Evolutionary conservation across 352 stramenopile genomes (phyloP).

Genomic region (Pseudoperonospora humuli): DNA sequence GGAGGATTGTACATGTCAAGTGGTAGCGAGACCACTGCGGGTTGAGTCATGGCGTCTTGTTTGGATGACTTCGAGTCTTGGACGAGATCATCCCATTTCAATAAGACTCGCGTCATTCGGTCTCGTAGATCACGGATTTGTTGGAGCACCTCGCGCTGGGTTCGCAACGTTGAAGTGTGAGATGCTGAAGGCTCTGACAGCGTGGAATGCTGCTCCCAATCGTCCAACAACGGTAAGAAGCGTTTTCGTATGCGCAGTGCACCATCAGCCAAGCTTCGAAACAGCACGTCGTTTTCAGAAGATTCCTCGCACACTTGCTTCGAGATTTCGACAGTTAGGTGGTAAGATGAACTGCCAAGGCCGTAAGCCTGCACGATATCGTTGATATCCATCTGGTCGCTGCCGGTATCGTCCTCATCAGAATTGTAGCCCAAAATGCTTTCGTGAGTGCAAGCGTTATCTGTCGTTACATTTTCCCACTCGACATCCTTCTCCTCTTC

Average conservation of each 20-base stretch:
- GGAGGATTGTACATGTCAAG: conserved; percentile 23
- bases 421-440: not conserved
- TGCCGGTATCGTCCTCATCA: conserved; percentile 2
- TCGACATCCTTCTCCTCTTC: conserved; percentile 16
- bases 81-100: conserved; percentile 38
- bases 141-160: conserved; percentile 17
- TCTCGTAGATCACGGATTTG: conserved; percentile 27
- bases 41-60: not conserved
- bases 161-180: not conserved
- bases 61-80: conserved; percentile 14
- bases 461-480: conserved; percentile 14
- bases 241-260: conserved; percentile 59
- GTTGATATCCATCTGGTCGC: conserved; percentile 60
- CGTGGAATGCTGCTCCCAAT: conserved; percentile 45
- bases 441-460: not conserved
- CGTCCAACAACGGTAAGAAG: conserved; percentile 53
- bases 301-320: conserved; percentile 50
- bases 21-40: conserved; percentile 25
- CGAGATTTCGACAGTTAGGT: conserved; percentile 59
- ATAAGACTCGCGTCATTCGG: conserved; percentile 22
- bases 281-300: conserved; percentile 62
- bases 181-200: not conserved
- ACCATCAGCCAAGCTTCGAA: conserved; percentile 38
- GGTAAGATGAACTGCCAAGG: conserved; percentile 66
- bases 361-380: conserved; percentile 73